Conservation (phyloP, 164 flowering plant genomes). For the Magnolia officinalis region DNA sequence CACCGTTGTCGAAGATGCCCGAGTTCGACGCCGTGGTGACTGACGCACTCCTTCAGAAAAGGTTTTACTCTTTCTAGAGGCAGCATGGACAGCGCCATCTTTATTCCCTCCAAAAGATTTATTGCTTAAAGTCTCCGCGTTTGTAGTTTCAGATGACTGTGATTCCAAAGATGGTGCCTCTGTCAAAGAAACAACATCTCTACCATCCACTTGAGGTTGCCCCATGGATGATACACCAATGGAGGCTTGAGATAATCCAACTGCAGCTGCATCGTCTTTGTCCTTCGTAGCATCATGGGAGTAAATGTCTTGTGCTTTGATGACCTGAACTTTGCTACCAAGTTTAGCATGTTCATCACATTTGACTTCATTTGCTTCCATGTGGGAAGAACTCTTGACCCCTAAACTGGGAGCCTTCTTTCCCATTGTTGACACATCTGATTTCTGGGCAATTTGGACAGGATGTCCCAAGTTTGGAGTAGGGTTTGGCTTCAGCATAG, state of each 20-base stretch:
- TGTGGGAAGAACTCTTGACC: background rate
- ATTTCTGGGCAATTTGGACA: background rate
- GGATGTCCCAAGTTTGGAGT: constrained; percentile 2
- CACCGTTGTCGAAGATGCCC: background rate
- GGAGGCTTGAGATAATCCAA: background rate
- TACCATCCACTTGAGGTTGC: background rate
- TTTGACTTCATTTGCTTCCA: background rate
- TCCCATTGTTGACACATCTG: background rate
- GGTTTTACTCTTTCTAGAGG: background rate
- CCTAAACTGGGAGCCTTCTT: background rate
- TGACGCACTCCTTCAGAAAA: background rate
- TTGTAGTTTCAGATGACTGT: background rate
- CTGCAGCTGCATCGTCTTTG: background rate
- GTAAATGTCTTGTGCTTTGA: background rate
- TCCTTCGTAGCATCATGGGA: background rate
- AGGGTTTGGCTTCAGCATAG: constrained; percentile 1
- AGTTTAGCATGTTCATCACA: background rate
- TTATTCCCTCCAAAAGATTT: background rate
- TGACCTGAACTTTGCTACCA: background rate
- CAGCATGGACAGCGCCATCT: background rate
- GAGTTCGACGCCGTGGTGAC: background rate
- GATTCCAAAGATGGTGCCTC: background rate
- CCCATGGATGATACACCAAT: background rate
- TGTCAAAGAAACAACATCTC: background rate
- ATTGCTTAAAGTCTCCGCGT: background rate